These are phyloP conservation scores for Calocera viscosa DNA, from an alignment of 768 basidiomycete species.

Conservation along the genomic window DNA sequence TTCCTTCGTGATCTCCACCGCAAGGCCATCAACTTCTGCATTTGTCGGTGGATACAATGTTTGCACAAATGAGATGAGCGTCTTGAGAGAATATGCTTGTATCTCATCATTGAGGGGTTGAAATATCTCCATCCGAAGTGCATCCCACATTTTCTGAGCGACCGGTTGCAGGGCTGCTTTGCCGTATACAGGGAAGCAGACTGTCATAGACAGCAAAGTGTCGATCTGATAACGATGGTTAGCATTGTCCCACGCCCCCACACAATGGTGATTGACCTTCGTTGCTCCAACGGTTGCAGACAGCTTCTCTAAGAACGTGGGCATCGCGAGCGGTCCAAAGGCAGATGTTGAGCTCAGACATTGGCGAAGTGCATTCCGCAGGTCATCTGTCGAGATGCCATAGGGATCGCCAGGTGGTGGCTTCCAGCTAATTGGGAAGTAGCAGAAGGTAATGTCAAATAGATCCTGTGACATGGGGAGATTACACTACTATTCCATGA, in stretches of 20 bases:
- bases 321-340: slow-evolving; percentile 75
- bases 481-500: neutral
- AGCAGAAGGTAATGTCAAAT: slow-evolving; percentile 93
- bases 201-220: slow-evolving; percentile 61
- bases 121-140: slow-evolving; percentile 88
- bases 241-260: neutral
- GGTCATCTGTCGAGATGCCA: slow-evolving; percentile 77
- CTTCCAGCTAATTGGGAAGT: slow-evolving; percentile 94
- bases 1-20: slow-evolving; percentile 64
- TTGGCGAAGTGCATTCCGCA: slow-evolving; percentile 59
- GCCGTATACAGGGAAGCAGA: slow-evolving; percentile 80
- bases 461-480: slow-evolving; percentile 49
- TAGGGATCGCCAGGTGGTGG: slow-evolving; percentile 91
- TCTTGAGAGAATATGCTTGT: slow-evolving; percentile 58
- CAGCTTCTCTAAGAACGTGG: slow-evolving; percentile 85
- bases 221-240: slow-evolving; percentile 48
- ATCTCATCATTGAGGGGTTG: slow-evolving; percentile 74
- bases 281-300: slow-evolving; percentile 63
- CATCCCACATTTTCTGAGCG: slow-evolving; percentile 77
- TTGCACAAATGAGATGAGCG: slow-evolving; percentile 57
- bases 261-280: slow-evolving; percentile 44
- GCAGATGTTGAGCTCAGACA: slow-evolving; percentile 68
- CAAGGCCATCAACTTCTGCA: slow-evolving; percentile 40
- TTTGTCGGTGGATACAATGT: slow-evolving; percentile 45
- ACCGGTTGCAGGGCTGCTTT: slow-evolving; percentile 42